Evolutionary conservation across 2,329 filamentous ascomycete genomes (phyloP).

Genomic region (Curvularia sp.): DNA sequence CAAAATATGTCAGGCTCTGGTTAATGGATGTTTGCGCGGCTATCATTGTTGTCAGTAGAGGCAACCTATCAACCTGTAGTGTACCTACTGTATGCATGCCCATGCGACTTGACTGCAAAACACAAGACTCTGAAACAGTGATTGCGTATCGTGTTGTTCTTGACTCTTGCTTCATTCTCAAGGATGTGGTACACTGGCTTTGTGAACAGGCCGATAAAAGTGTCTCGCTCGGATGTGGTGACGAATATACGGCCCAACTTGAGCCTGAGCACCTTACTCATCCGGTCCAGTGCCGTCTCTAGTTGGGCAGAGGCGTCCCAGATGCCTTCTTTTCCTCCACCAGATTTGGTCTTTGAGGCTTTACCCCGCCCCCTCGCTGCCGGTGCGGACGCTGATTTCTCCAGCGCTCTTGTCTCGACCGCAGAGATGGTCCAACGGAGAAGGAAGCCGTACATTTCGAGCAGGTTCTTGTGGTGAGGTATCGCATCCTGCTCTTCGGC

Average conservation of each 20-base stretch:
- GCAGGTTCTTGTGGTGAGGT: constrained; percentile 84
- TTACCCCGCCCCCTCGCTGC: constrained; percentile 77
- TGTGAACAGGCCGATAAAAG: constrained; percentile 90
- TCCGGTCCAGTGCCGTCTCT: constrained; percentile 85
- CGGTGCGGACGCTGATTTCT: constrained; percentile 78
- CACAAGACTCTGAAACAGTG: constrained; percentile 97
- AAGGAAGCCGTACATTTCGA: constrained; percentile 94
- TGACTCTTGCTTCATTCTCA: constrained; percentile 91
- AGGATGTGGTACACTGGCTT: constrained; percentile 91
- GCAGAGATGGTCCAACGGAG: constrained; percentile 94
- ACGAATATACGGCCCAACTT: constrained; percentile 93
- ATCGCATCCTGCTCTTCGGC: constrained; percentile 83
- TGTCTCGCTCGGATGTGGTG: constrained; percentile 95
- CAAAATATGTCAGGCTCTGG: constrained; percentile 96
- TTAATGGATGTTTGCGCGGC: constrained; percentile 97
- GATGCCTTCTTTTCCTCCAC: constrained; percentile 68
- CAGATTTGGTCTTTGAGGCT: constrained; percentile 72
- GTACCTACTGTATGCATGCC: constrained; percentile 86
- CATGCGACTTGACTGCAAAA: constrained; percentile 96
- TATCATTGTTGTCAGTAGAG: constrained; percentile 49
- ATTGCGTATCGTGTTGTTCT: constrained; percentile 89
- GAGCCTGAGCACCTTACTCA: constrained; percentile 94
- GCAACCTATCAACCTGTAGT: too few species aligned
- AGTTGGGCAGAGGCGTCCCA: constrained; percentile 93
- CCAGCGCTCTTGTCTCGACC: constrained; percentile 91